Evolutionary conservation across 73 alveolate genomes (phyloP).

Genomic region (Paramecium sexaurelia): DNA sequence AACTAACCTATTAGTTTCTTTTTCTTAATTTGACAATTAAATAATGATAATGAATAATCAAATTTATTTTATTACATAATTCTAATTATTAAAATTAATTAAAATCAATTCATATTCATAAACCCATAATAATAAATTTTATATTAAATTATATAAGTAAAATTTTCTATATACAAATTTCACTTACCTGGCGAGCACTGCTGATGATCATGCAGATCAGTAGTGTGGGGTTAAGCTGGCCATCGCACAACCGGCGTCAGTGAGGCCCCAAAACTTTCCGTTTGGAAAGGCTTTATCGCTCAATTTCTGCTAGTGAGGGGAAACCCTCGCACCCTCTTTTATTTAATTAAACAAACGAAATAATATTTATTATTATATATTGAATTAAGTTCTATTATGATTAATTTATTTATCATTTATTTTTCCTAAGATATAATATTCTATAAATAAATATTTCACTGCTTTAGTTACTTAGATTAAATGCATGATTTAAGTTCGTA

Average conservation of each 20-base stretch:
- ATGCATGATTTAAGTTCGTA: too few relatives aligned
- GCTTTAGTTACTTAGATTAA: too few relatives aligned
- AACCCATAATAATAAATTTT: slow-evolving; percentile 20
- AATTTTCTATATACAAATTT: not conserved
- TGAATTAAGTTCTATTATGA: not conserved
- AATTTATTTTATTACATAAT: not conserved
- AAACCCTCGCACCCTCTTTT: slow-evolving; percentile 57
- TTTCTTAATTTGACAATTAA: slow-evolving; percentile 4
- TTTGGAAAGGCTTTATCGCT: slow-evolving; percentile 66
- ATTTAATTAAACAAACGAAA: slow-evolving; percentile 43
- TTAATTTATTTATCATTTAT: not conserved
- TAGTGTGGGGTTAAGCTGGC: slow-evolving; percentile 64
- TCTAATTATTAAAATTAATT: not conserved
- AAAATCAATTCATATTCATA: not conserved
- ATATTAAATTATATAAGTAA: not conserved
- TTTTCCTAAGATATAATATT: too few relatives aligned
- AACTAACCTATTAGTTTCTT: not conserved
- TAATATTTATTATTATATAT: not conserved
- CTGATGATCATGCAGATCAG: slow-evolving; percentile 57
- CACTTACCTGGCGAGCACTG: slow-evolving; percentile 65
- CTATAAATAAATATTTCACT: too few relatives aligned
- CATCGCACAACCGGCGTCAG: slow-evolving; percentile 66
- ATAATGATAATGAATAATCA: not conserved
- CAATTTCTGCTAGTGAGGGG: slow-evolving; percentile 68
- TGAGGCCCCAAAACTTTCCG: slow-evolving; percentile 65